These are phyloP conservation scores for Ceratocystis papillata DNA, from an alignment of 2,329 filamentous ascomycete genomes.

Conservation along the genomic window DNA sequence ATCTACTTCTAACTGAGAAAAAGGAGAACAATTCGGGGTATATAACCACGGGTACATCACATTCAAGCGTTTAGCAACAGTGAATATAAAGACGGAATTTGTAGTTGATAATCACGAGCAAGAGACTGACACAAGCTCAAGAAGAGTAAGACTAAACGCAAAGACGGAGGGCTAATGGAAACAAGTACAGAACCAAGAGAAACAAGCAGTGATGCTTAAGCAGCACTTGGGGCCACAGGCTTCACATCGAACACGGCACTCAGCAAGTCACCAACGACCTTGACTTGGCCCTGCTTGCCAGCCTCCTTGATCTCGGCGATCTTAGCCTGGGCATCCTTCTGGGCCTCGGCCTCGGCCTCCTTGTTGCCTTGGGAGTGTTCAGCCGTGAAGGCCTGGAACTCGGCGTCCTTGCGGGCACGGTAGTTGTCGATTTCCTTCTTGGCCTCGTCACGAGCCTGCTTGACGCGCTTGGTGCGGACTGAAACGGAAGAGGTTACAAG, in stretches of 20 bases:
- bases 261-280: constrained; percentile 75
- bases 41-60: not conserved
- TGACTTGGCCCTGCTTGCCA: constrained; percentile 65
- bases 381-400: constrained; percentile 90
- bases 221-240: constrained; percentile 44
- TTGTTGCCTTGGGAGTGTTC: constrained; percentile 89
- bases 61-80: not conserved
- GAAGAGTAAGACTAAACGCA: constrained; percentile 15
- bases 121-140: constrained; percentile 14
- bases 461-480: constrained; percentile 85
- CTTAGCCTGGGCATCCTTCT: constrained; percentile 65
- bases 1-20: not conserved
- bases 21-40: not conserved
- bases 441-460: constrained; percentile 89
- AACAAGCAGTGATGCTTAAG: constrained; percentile 1
- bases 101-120: constrained; percentile 3
- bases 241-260: constrained; percentile 76
- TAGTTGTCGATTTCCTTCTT: constrained; percentile 98
- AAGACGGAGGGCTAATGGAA: constrained; percentile 12
- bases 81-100: not conserved
- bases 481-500: not conserved
- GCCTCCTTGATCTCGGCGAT: constrained; percentile 71
- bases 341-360: constrained; percentile 66
- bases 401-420: constrained; percentile 75
- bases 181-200: constrained; percentile 14